These are phyloP conservation scores for Sphenostylis stenocarpa DNA, from an alignment of 306 rosid species.

Conservation along the genomic window DNA sequence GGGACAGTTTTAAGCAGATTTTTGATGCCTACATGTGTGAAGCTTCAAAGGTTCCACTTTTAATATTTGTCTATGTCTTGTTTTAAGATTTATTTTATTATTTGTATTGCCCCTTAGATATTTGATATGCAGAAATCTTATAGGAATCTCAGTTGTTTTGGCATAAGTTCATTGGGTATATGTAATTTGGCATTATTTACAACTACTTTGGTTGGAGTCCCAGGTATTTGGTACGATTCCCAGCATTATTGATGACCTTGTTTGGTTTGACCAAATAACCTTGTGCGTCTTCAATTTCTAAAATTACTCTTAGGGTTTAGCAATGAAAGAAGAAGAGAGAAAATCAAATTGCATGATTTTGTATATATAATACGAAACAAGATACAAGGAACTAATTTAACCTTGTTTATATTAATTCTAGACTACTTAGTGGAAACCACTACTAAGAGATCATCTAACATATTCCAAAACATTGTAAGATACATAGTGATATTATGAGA, in stretches of 20 bases:
- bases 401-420: neutral
- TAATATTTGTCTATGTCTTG: neutral
- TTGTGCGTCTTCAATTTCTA: constrained; percentile 4
- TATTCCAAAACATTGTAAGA: neutral
- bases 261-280: constrained; percentile 11
- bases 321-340: neutral
- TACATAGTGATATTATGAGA: neutral
- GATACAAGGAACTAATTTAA: neutral
- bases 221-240: neutral
- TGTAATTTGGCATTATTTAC: neutral
- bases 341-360: neutral
- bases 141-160: neutral
- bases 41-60: constrained; percentile 81
- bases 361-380: neutral
- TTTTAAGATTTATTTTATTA: neutral
- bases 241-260: neutral
- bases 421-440: neutral
- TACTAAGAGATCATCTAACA: neutral
- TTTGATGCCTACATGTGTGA: constrained; percentile 85
- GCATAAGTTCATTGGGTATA: neutral
- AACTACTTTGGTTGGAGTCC: neutral
- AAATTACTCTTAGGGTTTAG: neutral
- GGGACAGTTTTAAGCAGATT: constrained; percentile 91
- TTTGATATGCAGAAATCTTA: neutral
- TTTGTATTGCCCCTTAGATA: neutral